These are phyloP conservation scores for Neofusicoccum sp. DNA, from an alignment of 2,329 filamentous ascomycete species.

Conservation along the genomic window DNA sequence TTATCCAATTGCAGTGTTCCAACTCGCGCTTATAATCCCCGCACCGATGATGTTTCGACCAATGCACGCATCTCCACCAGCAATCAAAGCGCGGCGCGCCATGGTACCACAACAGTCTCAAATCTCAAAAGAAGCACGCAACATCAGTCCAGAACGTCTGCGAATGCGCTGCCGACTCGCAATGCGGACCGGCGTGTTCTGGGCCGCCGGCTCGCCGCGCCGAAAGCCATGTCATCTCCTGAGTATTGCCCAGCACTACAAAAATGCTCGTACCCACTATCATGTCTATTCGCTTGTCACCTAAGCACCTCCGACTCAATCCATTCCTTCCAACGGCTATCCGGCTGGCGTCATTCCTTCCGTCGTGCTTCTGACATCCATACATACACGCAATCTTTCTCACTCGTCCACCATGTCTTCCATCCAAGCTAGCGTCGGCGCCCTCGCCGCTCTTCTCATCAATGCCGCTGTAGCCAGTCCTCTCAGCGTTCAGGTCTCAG, in stretches of 20 bases:
- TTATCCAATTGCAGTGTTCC: too few relatives aligned
- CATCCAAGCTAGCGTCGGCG: background rate
- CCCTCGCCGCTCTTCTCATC: background rate
- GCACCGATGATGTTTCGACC: background rate
- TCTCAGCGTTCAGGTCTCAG: background rate
- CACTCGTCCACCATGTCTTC: background rate
- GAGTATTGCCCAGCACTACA: background rate
- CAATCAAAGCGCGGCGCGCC: conserved; percentile 1
- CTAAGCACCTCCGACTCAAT: background rate
- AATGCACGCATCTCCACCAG: background rate
- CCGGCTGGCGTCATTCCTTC: background rate
- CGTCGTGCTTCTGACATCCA: background rate
- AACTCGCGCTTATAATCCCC: too few relatives aligned
- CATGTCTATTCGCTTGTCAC: background rate
- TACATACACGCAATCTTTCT: background rate
- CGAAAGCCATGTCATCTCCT: background rate
- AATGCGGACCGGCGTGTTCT: background rate
- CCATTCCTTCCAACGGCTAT: background rate
- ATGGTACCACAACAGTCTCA: background rate
- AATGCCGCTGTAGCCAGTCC: background rate
- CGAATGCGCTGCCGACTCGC: background rate
- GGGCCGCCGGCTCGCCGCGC: background rate
- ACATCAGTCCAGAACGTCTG: background rate
- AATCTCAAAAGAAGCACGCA: conserved; percentile 1
- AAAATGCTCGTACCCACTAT: background rate